Base-by-base conservation (phyloP, 305 asterid genomes). In the Fraxinus greggii region DNA sequence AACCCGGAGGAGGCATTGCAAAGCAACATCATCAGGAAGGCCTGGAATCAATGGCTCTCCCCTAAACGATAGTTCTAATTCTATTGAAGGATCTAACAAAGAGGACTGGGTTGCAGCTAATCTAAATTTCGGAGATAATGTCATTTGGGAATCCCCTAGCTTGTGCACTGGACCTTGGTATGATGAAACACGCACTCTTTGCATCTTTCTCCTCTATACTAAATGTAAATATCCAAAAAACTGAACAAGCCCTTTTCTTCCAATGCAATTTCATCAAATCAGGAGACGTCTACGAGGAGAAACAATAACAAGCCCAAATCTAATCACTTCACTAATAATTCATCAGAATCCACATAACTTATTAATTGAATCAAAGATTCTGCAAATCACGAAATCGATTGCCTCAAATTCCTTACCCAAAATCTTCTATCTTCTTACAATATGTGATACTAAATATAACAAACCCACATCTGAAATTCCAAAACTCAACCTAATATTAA, bases 1-100 rank as follows among this genome's bases (percentile, higher is more conserved):
- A 12, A 93, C 91, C 13, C 99, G 92, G 72, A 96, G 97, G 82
- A 96, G 97, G 84, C 99, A 96, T 77, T 86, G 92, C 26, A 93
- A 90, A 12, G 98, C 92, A 28, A 94, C 90, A 84, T 96, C 98
- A 87, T 96, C 99, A 1, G 99, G 98, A 65, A 96, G 94, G 35
- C 99, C 98, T 0, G 98, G 97, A 77, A 96, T 90, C 26, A 94
- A 88, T 12, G 94, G 89, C 86, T 92, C 96, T 23, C 94, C 93
- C 48, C 78, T 85, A 77, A 56, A 42, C 31, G 89, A 89, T 33
- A 89, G 83, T 72, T 94, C 92, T 5, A 85, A 56, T 33, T 92
- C 97, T 77, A 88, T 48, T 5, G 89, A 84, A 51, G 91, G 90
- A 86, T 91, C 95, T 9, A 85, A 86, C 75, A 91, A 81, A 31